These are phyloP conservation scores for Batkoa obscura DNA, from an alignment of 371 early-diverging fungal genomes.

Conservation along the genomic window DNA sequence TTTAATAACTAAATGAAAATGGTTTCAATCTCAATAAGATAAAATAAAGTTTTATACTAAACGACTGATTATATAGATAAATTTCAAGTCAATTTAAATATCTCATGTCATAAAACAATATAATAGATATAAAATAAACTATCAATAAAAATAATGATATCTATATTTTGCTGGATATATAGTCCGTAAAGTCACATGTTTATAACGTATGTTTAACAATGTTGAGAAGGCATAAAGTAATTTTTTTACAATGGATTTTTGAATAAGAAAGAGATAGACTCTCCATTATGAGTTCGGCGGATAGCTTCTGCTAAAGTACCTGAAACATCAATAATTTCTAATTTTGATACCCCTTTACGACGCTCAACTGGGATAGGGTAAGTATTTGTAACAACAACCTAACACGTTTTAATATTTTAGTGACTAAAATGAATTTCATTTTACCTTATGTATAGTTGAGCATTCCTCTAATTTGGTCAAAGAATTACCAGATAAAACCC, in stretches of 20 bases:
- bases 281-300: conserved; percentile 93
- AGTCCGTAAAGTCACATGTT: no score
- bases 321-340: conserved; percentile 73
- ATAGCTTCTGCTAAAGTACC: conserved; percentile 89
- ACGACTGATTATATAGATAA: no score
- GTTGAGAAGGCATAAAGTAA: no score
- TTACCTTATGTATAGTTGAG: conserved; percentile 57
- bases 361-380: conserved; percentile 74
- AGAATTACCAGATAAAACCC: conserved; percentile 73
- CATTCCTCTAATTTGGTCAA: conserved; percentile 67
- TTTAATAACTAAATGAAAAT: no score
- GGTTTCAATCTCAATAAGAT: no score
- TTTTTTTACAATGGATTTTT: conserved; percentile 9
- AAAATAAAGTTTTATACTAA: no score
- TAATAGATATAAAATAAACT: no score
- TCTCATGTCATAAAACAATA: no score
- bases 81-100: no score
- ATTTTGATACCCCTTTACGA: conserved; percentile 43
- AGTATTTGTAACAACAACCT: conserved; percentile 83
- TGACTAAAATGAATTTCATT: neutral
- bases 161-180: no score
- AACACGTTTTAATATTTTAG: neutral
- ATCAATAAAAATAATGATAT: no score
- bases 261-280: conserved; percentile 85
- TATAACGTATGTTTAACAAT: no score